A percentile compares a stretch with the other conserved stretches of the same genome.
Evolutionary conservation across 139 green algal genomes (phyloP).

Genomic region (Chlamydomonas incerta): DNA sequence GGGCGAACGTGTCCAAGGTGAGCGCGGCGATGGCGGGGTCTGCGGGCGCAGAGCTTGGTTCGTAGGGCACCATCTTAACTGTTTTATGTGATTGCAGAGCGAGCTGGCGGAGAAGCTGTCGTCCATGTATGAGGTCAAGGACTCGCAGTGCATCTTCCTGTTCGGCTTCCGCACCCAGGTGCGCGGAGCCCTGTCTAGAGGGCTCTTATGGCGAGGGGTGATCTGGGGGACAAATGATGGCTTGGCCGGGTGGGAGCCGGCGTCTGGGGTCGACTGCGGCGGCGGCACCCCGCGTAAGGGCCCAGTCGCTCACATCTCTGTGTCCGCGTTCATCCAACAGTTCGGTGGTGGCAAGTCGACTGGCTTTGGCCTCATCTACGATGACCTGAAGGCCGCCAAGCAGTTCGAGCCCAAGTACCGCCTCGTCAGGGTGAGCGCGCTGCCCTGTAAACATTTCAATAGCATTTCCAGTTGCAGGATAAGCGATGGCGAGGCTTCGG

Average conservation of each 20-base stretch:
- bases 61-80: neutral
- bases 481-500: no score
- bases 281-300: no score
- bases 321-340: constrained; percentile 45
- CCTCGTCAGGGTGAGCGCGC: constrained; percentile 80
- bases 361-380: constrained; percentile 99
- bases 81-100: constrained; percentile 46
- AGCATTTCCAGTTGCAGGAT: no score
- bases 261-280: no score
- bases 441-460: no score
- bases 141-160: constrained; percentile 89
- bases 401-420: constrained; percentile 99
- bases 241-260: no score
- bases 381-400: constrained; percentile 93
- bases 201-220: no score
- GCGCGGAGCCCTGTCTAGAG: neutral
- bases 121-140: constrained; percentile 96
- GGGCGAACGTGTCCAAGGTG: constrained; percentile 97
- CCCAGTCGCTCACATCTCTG: no score
- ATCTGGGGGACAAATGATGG: no score
- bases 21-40: neutral
- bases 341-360: constrained; percentile 99
- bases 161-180: constrained; percentile 98
- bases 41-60: neutral
- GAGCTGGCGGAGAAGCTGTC: constrained; percentile 97